Evolutionary conservation across 495 filamentous ascomycete species (phyloP).

Genomic region (Aspergillus sparsus): DNA sequence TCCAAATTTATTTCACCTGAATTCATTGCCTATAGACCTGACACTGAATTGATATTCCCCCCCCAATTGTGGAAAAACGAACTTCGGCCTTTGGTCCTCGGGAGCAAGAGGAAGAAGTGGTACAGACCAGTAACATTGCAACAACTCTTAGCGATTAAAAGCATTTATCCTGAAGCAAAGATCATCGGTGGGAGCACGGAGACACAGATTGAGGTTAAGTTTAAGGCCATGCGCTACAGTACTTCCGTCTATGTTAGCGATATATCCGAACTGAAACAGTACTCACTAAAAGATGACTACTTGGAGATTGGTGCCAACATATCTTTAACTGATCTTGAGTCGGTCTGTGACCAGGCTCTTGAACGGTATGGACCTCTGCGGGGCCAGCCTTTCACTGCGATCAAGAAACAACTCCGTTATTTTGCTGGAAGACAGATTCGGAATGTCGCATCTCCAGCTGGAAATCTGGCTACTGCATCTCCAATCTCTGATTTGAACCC

Average conservation of each 20-base stretch:
- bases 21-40: conserved; percentile 90
- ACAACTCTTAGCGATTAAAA: conserved; percentile 90
- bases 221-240: conserved; percentile 90
- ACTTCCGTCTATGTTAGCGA: conserved; percentile 92
- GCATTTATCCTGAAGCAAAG: conserved; percentile 80
- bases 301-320: conserved; percentile 92
- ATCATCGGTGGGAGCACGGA: conserved; percentile 95
- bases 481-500: conserved; percentile 97
- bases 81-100: conserved; percentile 79
- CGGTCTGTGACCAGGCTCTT: conserved; percentile 70
- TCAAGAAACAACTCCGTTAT: conserved; percentile 78
- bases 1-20: conserved; percentile 41
- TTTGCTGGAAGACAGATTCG: conserved; percentile 96
- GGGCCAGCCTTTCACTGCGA: conserved; percentile 66
- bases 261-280: conserved; percentile 82
- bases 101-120: conserved; percentile 94
- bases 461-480: conserved; percentile 91
- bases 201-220: conserved; percentile 97
- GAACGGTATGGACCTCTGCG: conserved; percentile 70
- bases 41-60: conserved; percentile 94
- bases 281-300: conserved; percentile 73
- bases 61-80: conserved; percentile 78
- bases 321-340: conserved; percentile 72
- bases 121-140: conserved; percentile 84
- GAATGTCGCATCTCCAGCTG: conserved; percentile 94